Evolutionary conservation across 306 rosid genomes (phyloP), one percentile per base, ranked within the genome.

Genomic region (Glycine latifolia): DNA sequence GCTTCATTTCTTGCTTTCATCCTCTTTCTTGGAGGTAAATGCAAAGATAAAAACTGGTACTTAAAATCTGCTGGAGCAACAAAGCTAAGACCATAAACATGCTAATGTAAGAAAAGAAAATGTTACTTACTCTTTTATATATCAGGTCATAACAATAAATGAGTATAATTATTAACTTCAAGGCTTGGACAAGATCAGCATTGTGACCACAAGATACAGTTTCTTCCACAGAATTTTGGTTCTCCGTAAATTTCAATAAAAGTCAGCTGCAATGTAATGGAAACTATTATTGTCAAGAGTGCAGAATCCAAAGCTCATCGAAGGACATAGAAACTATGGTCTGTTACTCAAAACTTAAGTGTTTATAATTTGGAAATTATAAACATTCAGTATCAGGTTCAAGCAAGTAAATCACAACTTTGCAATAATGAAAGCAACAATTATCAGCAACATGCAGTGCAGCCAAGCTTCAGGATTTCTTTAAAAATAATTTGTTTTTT

Each of bases 351-450:
- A 39, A 55, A 78, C 33, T 58, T 5, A 20, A 20, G 20, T 10
- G 39, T 17, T 16, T 78, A n/a, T 50, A 58, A 63, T 71, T 69
- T 13, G 13, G 71, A 63, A 81, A 37, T 33, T 58, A 72, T 41
- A 81, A 62, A 59, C 55, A 83, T 8, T 26, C 71, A 33, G 5
- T 47, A 72, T 43, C 67, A 79, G 52, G 56, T 79, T 55, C 80
- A 80, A 77, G 79, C 58, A 8, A 14, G 66, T 41, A 67, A 63
- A 68, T 70, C 68, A 72, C 84, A 72, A 82, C 99, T 89, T 87
- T 84, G 71, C 92, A 94, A 80, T 88, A 93, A 72, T 95, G 98
- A 78, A 88, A 93, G 90, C 98, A 91, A 73, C 92, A 86, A 86
- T 83, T 85, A 85, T 95, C 98, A 77, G 98, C 90, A 88, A 91